These are phyloP conservation scores for Clonostachys byssicola DNA, from an alignment of 2,329 filamentous ascomycete species.

Conservation along the genomic window DNA sequence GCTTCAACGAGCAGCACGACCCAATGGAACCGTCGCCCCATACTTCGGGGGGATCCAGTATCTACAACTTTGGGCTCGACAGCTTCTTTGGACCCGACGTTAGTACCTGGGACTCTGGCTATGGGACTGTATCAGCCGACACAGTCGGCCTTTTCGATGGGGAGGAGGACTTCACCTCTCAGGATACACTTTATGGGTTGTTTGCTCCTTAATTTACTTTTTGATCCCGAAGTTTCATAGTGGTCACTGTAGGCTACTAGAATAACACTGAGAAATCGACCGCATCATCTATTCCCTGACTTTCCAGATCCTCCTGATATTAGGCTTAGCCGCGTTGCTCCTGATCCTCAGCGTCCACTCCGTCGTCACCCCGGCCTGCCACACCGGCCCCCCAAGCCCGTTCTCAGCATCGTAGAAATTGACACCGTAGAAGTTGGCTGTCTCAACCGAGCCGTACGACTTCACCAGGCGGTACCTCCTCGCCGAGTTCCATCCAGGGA, in stretches of 20 bases:
- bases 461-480: constrained; percentile 5
- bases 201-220: background rate
- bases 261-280: no score
- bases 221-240: no score
- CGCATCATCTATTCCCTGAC: background rate
- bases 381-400: constrained; percentile 7
- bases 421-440: constrained; percentile 6
- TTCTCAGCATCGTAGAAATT: constrained; percentile 9
- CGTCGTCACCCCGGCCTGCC: constrained; percentile 7
- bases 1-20: background rate
- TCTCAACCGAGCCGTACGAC: constrained; percentile 5
- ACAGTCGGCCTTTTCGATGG: background rate
- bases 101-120: background rate
- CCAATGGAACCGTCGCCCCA: background rate
- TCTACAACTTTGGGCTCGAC: background rate
- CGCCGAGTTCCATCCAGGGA: constrained; percentile 6
- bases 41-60: background rate
- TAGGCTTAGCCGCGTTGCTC: constrained; percentile 7
- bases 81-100: background rate
- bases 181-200: background rate
- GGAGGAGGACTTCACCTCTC: background rate
- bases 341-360: constrained; percentile 8
- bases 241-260: no score
- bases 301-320: constrained; percentile 8
- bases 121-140: background rate